Percentiles rank a stretch among this genome's conserved stretches.
phyloP scores from a whole-genome alignment of 176 grass and related monocot species.

The Juncus effusus region DNA sequence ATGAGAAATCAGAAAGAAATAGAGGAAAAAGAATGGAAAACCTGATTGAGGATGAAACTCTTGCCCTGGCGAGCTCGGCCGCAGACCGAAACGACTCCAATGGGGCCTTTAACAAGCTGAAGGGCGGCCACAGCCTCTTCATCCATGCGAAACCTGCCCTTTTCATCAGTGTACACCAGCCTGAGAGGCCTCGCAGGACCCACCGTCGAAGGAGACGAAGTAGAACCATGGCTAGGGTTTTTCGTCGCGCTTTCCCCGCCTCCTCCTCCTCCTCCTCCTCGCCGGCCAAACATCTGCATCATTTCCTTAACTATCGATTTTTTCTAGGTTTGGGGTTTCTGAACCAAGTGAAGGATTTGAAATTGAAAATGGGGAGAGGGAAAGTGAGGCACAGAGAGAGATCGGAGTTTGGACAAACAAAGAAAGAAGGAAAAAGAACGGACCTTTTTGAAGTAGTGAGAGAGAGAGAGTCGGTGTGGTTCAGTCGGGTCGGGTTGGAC shows the following conservation, averaged over 20 bases:
- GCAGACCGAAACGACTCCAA: slow-evolving; percentile 89
- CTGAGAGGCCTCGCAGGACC: slow-evolving; percentile 55
- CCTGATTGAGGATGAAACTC: slow-evolving; percentile 99
- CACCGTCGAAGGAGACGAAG: slow-evolving; percentile 21
- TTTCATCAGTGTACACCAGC: slow-evolving; percentile 83
- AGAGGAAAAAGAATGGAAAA: slow-evolving; percentile 7
- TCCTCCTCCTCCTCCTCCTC: slow-evolving; percentile 28
- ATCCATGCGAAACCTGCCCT: slow-evolving; percentile 90
- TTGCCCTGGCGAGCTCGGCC: slow-evolving; percentile 94
- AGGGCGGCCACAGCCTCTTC: slow-evolving; percentile 76
- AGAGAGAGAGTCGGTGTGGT: slow-evolving; percentile 5
- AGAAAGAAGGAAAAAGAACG: not conserved
- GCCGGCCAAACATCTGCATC: slow-evolving; percentile 65
- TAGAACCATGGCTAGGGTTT: slow-evolving; percentile 25
- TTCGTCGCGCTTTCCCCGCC: not conserved
- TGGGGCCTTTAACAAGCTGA: slow-evolving; percentile 81
- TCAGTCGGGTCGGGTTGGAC: not conserved
- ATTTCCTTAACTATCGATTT: slow-evolving; percentile 36
- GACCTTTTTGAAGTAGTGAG: not conserved
- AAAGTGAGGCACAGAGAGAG: slow-evolving; percentile 9
- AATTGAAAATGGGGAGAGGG: slow-evolving; percentile 44
- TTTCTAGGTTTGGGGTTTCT: too few species aligned
- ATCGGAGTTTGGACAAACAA: not conserved
- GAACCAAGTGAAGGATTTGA: not conserved
- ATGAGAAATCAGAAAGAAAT: too few species aligned